phyloP scores from a whole-genome alignment of 2,329 filamentous ascomycete genomes.

The Cadophora gregata region DNA sequence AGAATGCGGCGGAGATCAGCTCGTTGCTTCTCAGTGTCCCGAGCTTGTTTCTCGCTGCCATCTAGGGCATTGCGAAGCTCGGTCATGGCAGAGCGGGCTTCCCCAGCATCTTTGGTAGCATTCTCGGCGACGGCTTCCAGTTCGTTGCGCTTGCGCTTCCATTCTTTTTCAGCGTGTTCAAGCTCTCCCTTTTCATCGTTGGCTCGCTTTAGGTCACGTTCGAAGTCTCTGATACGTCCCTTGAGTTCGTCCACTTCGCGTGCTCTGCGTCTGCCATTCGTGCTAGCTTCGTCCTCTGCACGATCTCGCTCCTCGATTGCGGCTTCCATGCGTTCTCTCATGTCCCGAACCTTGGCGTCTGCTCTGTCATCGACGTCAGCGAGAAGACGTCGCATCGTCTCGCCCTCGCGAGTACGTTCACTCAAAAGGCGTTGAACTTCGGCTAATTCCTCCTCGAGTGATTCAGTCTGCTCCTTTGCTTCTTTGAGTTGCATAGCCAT shows the following conservation, averaged over 20 bases:
- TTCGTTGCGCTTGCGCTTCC: constrained; percentile 75
- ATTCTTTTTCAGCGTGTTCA: constrained; percentile 74
- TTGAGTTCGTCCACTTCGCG: constrained; percentile 89
- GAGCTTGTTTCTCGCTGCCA: constrained; percentile 82
- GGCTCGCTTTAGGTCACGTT: constrained; percentile 74
- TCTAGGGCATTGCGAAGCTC: constrained; percentile 83
- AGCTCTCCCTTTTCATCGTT: constrained; percentile 80
- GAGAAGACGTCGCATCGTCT: constrained; percentile 91
- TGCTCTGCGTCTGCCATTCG: constrained; percentile 74
- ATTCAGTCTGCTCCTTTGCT: constrained; percentile 79
- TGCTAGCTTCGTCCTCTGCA: constrained; percentile 87
- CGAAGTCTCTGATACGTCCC: constrained; percentile 78
- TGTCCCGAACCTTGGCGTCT: constrained; percentile 83
- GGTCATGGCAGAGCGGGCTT: constrained; percentile 77
- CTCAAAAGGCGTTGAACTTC: constrained; percentile 86
- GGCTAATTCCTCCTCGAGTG: constrained; percentile 87
- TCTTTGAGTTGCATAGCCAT: constrained; percentile 92
- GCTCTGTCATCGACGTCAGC: constrained; percentile 85
- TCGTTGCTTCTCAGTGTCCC: constrained; percentile 84
- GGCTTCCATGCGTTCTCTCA: constrained; percentile 85
- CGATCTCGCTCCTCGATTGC: constrained; percentile 94
- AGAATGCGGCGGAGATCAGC: constrained; percentile 75
- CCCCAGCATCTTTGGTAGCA: constrained; percentile 73
- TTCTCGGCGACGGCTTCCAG: constrained; percentile 73
- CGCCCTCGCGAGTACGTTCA: constrained; percentile 88